Evolutionary conservation across 331 rosid genomes (phyloP), one percentile per base, ranked within the genome.

Genomic region (Malus hybrid): DNA sequence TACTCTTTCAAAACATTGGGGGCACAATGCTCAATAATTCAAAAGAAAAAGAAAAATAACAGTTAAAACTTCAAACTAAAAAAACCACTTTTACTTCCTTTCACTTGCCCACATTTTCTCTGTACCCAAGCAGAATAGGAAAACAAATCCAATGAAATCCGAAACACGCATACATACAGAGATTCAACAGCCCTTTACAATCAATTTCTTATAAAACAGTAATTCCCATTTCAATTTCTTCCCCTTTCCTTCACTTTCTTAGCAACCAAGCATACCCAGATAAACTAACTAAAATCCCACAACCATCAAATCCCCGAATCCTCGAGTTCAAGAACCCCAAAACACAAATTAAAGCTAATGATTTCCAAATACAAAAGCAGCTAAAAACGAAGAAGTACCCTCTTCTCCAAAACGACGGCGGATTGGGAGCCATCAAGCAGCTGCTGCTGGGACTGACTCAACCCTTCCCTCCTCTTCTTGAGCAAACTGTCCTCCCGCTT

Each of bases 381-480:
- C 31, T 20, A 1, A 16, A 64, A 15, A 19, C n/a, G 14, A 36
- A 9, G 3, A 2, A 11, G 22, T 80, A 89, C 93, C 80, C 83
- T 85, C 68, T 76, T 81, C 80, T 85, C 86, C 13, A 73, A 7
- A 73, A 75, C 76, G 57, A 70, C 79, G 3, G 77, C 79, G 61
- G 65, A 67, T 59, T 83, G 82, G 10, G 83, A 31, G n/a, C 80
- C 83, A 82, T 88, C 86, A 34, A 79, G 80, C 69, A 78, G 64
- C 67, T 76, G 87, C 65, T 79, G 85, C 64, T 78, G 87, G 55
- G 91, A 62, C 46, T 59, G 87, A 69, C 77, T 71, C 74, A 89
- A 78, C 5, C 88, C 93, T 1, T 89, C 91, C 42, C 86, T 80
- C 62, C 96, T 78, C 85, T 90, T 90, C 86, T 88, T 88, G 33